phyloP scores from a whole-genome alignment of 225 moss, liverwort and hornwort species.

The Lunularia cruciata region DNA sequence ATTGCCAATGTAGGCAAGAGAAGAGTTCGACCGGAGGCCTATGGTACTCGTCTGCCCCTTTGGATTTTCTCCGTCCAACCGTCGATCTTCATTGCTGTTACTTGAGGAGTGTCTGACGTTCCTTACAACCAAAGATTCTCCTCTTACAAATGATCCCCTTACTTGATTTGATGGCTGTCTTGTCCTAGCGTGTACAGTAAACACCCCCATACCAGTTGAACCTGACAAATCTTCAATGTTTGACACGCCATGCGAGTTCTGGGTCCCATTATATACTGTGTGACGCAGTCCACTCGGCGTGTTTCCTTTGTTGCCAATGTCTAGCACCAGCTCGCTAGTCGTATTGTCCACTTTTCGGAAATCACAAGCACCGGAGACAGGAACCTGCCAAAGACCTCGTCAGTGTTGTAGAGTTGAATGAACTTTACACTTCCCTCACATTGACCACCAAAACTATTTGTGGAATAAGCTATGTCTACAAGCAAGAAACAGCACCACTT shows the following conservation, averaged over 20 bases:
- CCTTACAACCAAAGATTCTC: slow-evolving; percentile 30
- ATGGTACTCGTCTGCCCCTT: slow-evolving; percentile 19
- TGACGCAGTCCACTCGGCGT: too few species aligned
- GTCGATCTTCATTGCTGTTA: slow-evolving; percentile 6
- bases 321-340: neutral
- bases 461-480: too few species aligned
- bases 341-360: slow-evolving; percentile 3
- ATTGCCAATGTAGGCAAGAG: slow-evolving; percentile 33
- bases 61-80: slow-evolving; percentile 35
- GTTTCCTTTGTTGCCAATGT: too few species aligned
- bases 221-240: neutral
- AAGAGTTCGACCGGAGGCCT: slow-evolving; percentile 44
- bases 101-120: slow-evolving; percentile 21
- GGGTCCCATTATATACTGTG: too few species aligned
- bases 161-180: slow-evolving; percentile 17
- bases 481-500: too few species aligned
- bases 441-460: too few species aligned
- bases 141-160: slow-evolving; percentile 28
- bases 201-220: slow-evolving; percentile 14
- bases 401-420: too few species aligned
- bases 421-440: too few species aligned
- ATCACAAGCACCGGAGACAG: neutral
- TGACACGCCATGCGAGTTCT: too few species aligned
- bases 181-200: slow-evolving; percentile 17
- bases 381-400: slow-evolving; percentile 6